Evolutionary conservation across 306 rosid genomes (phyloP).

Genomic region (Echinosophora koreensis): DNA sequence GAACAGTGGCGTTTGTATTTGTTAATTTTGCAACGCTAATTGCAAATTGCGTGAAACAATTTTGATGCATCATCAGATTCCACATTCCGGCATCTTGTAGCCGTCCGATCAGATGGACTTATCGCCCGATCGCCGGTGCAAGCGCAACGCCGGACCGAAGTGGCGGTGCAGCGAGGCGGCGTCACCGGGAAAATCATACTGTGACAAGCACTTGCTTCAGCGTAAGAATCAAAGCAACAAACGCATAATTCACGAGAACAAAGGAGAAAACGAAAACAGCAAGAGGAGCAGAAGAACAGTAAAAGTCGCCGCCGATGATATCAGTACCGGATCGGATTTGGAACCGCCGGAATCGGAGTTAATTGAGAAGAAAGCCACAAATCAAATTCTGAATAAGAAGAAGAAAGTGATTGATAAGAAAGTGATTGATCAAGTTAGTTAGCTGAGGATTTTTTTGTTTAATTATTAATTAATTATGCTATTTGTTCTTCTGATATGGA

Average conservation of each 20-base stretch:
- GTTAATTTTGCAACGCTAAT: neutral
- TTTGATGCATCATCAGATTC: conserved; percentile 7
- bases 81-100: neutral
- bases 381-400: neutral
- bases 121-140: conserved; percentile 50
- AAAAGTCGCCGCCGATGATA: conserved; percentile 4
- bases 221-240: conserved; percentile 26
- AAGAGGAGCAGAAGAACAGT: conserved; percentile 41
- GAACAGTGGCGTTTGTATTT: too few relatives aligned
- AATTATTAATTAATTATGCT: neutral
- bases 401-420: conserved; percentile 1
- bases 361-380: conserved; percentile 26
- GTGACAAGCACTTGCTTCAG: conserved; percentile 50
- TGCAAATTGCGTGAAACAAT: neutral
- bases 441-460: neutral
- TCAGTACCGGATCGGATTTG: conserved; percentile 29
- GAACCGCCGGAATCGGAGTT: conserved; percentile 38
- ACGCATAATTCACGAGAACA: conserved; percentile 14
- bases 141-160: conserved; percentile 46
- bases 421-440: conserved; percentile 30
- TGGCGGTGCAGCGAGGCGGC: conserved; percentile 47
- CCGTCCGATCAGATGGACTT: conserved; percentile 41
- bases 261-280: conserved; percentile 1
- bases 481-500: neutral
- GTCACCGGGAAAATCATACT: conserved; percentile 44